Evolutionary conservation across 1,284 basidiomycete species (phyloP), one percentile per base, ranked within the genome.

Genomic region (Malassezia sympodialis): DNA sequence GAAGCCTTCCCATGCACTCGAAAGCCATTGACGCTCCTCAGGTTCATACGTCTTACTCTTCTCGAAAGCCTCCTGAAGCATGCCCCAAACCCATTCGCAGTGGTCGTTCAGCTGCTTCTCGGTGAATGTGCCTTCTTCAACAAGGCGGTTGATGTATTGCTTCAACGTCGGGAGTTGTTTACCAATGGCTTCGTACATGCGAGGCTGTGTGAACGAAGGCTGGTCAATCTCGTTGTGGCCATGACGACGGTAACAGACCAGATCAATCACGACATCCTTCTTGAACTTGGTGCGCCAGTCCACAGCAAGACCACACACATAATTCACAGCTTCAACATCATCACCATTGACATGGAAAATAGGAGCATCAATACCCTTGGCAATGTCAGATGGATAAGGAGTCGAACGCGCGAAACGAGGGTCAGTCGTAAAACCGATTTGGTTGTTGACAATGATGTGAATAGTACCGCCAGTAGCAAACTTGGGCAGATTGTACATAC

Each of bases 281-380:
- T 96, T 96, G 82, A 86, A 98, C 76, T 90, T 93, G 67, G 91
- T 90, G 56, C 94, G 85, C 80, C 90, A 98, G 77, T 98, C 94
- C 40, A 94, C 93, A 27, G 94, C 93, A 53, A 98, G 85, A 75
- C 93, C 89, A 77, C 89, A 94, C 48, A 98, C 93, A 73, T 91
- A 98, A 73, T 68, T 67, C 76, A 98, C 90, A 24, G 94, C 94
- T 77, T 98, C 94, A 64, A 86, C 87, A 68, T 96, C 93, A 80
- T 99, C 94, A 52, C 91, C 94, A 75, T 99, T 99, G 73, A 98
- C 94, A 78, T 98, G 94, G 85, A 98, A 96, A 78, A 98, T 96
- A 58, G 94, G 94, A 0, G 94, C 84, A 72, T 99, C 94, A 72
- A 96, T 96, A 45, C 90, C 84, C 78, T 99, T 99, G 68, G 94